phyloP scores from a whole-genome alignment of 1,284 basidiomycete species.

The Apiotrichum veenhuisii region DNA sequence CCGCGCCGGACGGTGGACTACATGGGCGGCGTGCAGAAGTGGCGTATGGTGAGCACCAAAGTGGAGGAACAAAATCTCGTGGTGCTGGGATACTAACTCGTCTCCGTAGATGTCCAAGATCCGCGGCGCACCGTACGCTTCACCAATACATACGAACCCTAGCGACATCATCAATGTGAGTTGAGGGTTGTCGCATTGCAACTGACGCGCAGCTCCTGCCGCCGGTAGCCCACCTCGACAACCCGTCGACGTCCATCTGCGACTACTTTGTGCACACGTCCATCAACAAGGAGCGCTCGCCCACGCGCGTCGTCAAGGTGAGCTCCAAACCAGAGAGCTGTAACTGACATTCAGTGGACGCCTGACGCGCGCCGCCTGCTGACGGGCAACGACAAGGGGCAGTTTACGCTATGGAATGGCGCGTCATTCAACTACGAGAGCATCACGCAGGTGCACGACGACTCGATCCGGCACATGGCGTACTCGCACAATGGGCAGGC shows the following conservation, averaged over 20 bases:
- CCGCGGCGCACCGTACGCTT: conserved; percentile 56
- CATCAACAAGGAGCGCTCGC: conserved; percentile 96
- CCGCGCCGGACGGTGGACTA: conserved; percentile 93
- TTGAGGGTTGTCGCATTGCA: neutral
- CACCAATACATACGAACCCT: conserved; percentile 72
- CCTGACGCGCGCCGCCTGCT: conserved; percentile 88
- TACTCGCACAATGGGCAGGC: conserved; percentile 90
- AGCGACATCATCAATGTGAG: conserved; percentile 78
- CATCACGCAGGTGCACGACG: conserved; percentile 95
- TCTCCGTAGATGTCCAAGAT: conserved; percentile 62
- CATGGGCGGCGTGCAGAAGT: conserved; percentile 78
- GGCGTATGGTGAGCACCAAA: conserved; percentile 74
- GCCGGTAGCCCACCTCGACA: conserved; percentile 81
- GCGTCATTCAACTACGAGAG: conserved; percentile 99
- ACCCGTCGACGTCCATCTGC: conserved; percentile 84
- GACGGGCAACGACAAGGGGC: conserved; percentile 93
- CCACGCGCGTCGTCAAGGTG: conserved; percentile 89
- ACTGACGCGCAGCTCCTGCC: conserved; percentile 68
- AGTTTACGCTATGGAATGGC: conserved; percentile 99
- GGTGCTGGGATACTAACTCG: neutral
- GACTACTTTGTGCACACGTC: conserved; percentile 97
- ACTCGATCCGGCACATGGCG: conserved; percentile 80
- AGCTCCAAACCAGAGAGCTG: conserved; percentile 39
- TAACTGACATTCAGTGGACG: conserved; percentile 67
- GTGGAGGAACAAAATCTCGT: conserved; percentile 15